These are phyloP conservation scores for Lasiodiplodia theobromae DNA, from an alignment of 2,329 filamentous ascomycete species.

Conservation along the genomic window DNA sequence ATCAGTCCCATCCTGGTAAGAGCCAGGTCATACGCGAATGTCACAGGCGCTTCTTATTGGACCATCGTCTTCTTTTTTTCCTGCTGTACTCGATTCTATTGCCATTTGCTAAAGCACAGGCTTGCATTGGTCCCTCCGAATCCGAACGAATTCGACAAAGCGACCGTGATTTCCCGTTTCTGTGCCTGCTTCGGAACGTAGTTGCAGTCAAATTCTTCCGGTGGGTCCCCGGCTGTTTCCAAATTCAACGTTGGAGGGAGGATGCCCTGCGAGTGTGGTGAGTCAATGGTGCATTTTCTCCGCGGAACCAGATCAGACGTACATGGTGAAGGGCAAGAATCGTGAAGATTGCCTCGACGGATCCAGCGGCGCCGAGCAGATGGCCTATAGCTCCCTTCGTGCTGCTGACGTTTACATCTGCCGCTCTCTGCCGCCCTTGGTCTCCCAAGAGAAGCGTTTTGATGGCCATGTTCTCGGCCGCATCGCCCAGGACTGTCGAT, in stretches of 20 bases:
- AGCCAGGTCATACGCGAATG: constrained; percentile 23
- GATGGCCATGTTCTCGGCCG: constrained; percentile 86
- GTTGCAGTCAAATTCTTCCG: constrained; percentile 77
- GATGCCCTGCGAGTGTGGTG: constrained; percentile 62
- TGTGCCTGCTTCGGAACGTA: constrained; percentile 80
- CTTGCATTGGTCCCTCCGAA: constrained; percentile 97
- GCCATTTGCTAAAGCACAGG: constrained; percentile 72
- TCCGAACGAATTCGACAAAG: constrained; percentile 93
- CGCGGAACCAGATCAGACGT: constrained; percentile 49
- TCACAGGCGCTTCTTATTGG: constrained; percentile 10
- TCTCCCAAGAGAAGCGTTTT: constrained; percentile 76
- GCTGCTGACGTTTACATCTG: constrained; percentile 82
- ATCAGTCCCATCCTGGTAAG: constrained; percentile 25
- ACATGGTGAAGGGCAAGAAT: constrained; percentile 82
- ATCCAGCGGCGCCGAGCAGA: constrained; percentile 87
- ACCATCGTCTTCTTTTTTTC: background rate
- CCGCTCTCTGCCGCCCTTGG: constrained; percentile 67
- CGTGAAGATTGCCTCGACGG: constrained; percentile 86
- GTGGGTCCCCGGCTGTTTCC: constrained; percentile 63
- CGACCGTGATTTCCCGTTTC: constrained; percentile 65
- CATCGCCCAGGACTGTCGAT: constrained; percentile 83
- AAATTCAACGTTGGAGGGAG: constrained; percentile 91
- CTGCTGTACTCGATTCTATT: background rate
- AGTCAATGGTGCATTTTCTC: constrained; percentile 24
- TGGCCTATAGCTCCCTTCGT: constrained; percentile 95